Percentiles rank a stretch among this genome's conserved stretches.
phyloP scores from a whole-genome alignment of 176 grass and related monocot species.

The Oryza coarctata region DNA sequence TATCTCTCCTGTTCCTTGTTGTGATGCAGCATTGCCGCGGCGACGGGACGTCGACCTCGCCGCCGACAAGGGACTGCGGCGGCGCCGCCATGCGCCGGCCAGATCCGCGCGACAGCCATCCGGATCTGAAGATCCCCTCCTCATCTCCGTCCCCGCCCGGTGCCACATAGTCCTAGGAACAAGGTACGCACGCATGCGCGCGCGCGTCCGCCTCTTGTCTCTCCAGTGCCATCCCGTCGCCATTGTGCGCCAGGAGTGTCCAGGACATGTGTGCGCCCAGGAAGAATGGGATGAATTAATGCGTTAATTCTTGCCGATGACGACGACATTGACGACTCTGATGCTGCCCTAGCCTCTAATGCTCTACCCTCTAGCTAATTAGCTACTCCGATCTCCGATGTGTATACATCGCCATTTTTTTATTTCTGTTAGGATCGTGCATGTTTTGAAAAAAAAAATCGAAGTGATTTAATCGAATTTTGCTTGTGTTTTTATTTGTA shows the following conservation, averaged over 20 bases:
- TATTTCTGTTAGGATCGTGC: not conserved
- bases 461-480: not conserved
- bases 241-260: not conserved
- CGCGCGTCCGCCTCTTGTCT: no score
- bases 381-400: not conserved
- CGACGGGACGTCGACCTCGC: not conserved
- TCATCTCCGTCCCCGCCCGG: not conserved
- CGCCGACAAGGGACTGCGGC: conserved; percentile 3
- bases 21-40: conserved; percentile 28
- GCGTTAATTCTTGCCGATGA: not conserved
- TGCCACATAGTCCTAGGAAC: not conserved
- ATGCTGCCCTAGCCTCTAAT: not conserved
- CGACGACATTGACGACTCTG: not conserved
- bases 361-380: no score
- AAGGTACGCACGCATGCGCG: not conserved
- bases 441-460: not conserved
- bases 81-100: conserved; percentile 8
- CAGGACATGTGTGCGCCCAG: not conserved
- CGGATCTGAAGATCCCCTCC: conserved; percentile 24
- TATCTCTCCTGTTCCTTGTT: not conserved
- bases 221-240: not conserved
- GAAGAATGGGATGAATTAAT: not conserved
- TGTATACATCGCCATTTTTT: not conserved
- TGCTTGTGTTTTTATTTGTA: not conserved
- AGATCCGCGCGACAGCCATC: conserved; percentile 6